Percentiles rank a stretch among this genome's conserved stretches.
These are phyloP conservation scores for Nidula microcarpa DNA, from an alignment of 768 basidiomycete genomes.

Conservation along the genomic window DNA sequence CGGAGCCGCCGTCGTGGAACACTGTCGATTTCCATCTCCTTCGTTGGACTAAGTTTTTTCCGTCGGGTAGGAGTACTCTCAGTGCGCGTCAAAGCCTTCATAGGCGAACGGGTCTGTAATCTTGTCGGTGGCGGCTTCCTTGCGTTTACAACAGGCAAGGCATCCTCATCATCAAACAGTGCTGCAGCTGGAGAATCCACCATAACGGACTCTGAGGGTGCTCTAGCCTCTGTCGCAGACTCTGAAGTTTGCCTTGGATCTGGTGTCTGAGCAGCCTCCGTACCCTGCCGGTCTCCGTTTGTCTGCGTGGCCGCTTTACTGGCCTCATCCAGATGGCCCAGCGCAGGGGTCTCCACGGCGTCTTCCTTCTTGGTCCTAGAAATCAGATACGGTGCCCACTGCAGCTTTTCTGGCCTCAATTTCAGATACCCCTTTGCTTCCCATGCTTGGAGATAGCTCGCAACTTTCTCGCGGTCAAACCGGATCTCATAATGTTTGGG, in stretches of 20 bases:
- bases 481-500: slow-evolving; percentile 71
- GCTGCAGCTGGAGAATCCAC: neutral
- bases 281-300: neutral
- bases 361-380: slow-evolving; percentile 27
- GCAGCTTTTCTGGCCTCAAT: slow-evolving; percentile 79
- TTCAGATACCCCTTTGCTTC: slow-evolving; percentile 75
- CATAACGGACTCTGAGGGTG: neutral
- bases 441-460: slow-evolving; percentile 64
- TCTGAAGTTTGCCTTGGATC: neutral
- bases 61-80: slow-evolving; percentile 3
- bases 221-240: neutral
- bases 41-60: slow-evolving; percentile 4
- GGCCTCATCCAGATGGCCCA: neutral
- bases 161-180: neutral
- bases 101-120: slow-evolving; percentile 8
- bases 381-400: slow-evolving; percentile 92
- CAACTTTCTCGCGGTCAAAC: slow-evolving; percentile 69
- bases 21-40: slow-evolving; percentile 2
- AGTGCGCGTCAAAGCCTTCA: slow-evolving; percentile 6
- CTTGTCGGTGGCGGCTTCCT: neutral
- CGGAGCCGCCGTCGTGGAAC: slow-evolving; percentile 5
- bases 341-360: neutral
- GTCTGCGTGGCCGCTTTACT: neutral
- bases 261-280: neutral
- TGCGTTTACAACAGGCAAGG: neutral